Evolutionary conservation across 306 rosid species (phyloP).

Genomic region (Pyrus communis): DNA sequence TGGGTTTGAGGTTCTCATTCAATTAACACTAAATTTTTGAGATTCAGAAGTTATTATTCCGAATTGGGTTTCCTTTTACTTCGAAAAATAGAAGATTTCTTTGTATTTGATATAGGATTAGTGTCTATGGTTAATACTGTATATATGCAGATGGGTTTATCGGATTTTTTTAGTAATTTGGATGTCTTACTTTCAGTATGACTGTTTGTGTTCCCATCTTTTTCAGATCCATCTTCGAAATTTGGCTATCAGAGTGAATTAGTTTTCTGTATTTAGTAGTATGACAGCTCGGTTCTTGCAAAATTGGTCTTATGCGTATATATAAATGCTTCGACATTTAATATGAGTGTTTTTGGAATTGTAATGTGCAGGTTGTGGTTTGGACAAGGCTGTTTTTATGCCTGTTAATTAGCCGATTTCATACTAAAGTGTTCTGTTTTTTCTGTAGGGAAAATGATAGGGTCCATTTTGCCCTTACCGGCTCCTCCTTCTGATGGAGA

Average conservation of each 20-base stretch:
- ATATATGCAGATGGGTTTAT: background rate
- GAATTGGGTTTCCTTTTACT: no score
- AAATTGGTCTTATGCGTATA: background rate
- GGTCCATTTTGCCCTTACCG: slow-evolving; percentile 74
- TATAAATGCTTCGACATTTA: background rate
- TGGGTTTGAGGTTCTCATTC: background rate
- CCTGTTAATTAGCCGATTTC: background rate
- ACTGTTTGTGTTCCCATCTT: background rate
- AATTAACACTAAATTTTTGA: background rate
- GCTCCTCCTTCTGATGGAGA: slow-evolving; percentile 80
- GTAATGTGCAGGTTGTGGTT: background rate
- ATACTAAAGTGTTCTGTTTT: background rate
- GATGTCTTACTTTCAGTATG: background rate
- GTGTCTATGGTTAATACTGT: background rate
- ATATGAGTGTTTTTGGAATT: background rate
- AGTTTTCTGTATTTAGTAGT: background rate
- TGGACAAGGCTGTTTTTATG: background rate
- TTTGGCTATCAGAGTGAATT: background rate
- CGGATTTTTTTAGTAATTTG: background rate
- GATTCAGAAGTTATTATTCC: background rate
- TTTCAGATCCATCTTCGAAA: background rate
- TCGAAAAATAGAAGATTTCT: background rate
- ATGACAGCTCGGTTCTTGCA: background rate
- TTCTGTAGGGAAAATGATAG: background rate
- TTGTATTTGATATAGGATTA: background rate